Evolutionary conservation across 2,329 filamentous ascomycete genomes (phyloP), one percentile per base, ranked within the genome.

Genomic region (Emmonsiellopsis sp.): DNA sequence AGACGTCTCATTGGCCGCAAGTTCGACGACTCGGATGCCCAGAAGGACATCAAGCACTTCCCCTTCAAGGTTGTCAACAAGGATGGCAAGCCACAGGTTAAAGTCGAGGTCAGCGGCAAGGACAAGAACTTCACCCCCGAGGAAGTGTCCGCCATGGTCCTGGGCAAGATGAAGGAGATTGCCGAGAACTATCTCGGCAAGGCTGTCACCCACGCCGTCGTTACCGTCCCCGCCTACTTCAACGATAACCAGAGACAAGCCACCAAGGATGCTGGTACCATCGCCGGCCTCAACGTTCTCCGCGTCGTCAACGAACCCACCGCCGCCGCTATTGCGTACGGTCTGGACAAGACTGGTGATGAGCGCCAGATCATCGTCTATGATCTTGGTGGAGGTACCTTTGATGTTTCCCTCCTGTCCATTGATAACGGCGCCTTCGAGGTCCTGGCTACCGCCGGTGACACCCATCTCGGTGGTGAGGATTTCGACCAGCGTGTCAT

Each of bases 401-500:
- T 93, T 70, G 89, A 94, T 89, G 88, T 94, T 50, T 93, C 90
- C 52, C 88, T 95, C 61, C 83, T 95, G 54, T 93, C 87, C 55
- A 93, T 94, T 61, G 89, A 95, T 65, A 80, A 90, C 69, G 91
- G 91, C 71, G 88, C 95, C 64, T 95, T 96, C 70, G 90, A 95
- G 79, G 91, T 96, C 64, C 76, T 92, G 75, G 87, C 91, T 73
- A 95, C 90, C 66, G 89, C 90, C 70, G 90, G 91, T 89, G 91
- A 96, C 73, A 95, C 91, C 66, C 91, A 95, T 75, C 83, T 96
- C 64, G 91, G 91, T 86, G 91, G 91, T 84, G 91, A 97, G 76
- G 92, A 97, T 79, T 97, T 97, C 73, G 92, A 97, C 74, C 90
- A 97, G 82, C 86, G 92, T 71, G 82, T 97, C 73, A 95, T 97